Evolutionary conservation across 768 basidiomycete genomes (phyloP), one percentile per base, ranked within the genome.

Genomic region (Russula griseocarnosa): DNA sequence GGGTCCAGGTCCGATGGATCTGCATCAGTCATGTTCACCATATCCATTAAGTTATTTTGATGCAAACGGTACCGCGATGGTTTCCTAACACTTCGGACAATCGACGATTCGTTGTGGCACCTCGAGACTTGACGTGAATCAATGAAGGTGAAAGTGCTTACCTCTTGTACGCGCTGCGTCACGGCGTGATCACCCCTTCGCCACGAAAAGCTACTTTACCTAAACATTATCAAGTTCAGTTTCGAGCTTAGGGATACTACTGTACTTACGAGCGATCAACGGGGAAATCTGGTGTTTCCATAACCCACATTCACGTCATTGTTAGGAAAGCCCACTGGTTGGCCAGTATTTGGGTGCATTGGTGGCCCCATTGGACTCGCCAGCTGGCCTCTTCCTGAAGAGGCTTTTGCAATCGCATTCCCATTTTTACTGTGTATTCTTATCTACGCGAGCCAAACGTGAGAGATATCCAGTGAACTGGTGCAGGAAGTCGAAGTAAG

Each of bases 1-100:
- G 61, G 61, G 55, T 57, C 61, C 38, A 44, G 38, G 20, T 57
- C 55, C 38, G 61, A 62, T 62, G 8, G 16, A 55, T 60, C 59
- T 53, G 30, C n/a, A 9, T 18, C 16, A 30, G 38, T 16, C 14
- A 14, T 8, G 20, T 22, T 5, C 11, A 9, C 20, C 32, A 6
- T 11, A n/a, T 32, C 28, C 28, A 13, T 36, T 4, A 14, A 36
- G 7, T 4, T 50, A 24, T 47, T 22, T 47, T 22, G 46, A n/a
- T 47, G 22, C 44, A 10, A 44, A n/a, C 44, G n/a, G 44, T 40
- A 16, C 16, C 16, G 38, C 14, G 13, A 7, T 44, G 42, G 18
- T 20, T 46, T 47, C 22, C 46, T 11, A 22, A 46, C 9, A 4
- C n/a, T 46, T n/a, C 44, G 9, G 18, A 44, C 20, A n/a, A 46